Base-by-base conservation (phyloP, 108 stramenopile genomes). In the Nitzschia putrida region DNA sequence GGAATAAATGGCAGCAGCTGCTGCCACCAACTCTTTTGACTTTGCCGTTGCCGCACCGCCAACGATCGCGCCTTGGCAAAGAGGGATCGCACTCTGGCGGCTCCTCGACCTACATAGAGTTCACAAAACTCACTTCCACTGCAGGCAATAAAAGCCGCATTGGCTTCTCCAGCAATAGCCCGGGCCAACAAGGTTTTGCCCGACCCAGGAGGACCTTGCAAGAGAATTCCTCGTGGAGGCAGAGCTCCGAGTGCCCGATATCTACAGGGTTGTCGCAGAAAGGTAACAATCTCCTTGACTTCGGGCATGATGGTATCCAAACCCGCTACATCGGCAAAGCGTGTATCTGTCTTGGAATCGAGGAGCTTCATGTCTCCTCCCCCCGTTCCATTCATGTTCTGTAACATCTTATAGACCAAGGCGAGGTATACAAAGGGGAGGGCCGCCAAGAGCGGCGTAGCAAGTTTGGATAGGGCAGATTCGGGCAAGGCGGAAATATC, bases 241-340 rank as follows among this genome's bases (percentile, higher is more conserved):
- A 60, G 63, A 0, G 88, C 88, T 0, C 93, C 93, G 14, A 89
- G 42, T 3, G 55, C 49, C 21, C 73, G 64, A 68, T 80, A 94
- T 13, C 44, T 45, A n/a, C 69, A 26, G 7, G 97, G 87, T 68
- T 84, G 29, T 49, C 66, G 56, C 16, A 91, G 57, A 69, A 78
- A 92, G 7, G 75, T 68, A 9, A 96, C 93, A n/a, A 99, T 78
- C 64, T 97, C 93, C 25, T 71, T 53, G n/a, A 98, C 76, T 72
- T 97, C 97, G 34, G 53, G 72, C 50, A 94, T 63, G 20, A 94
- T 81, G 44, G 57, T 42, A 50, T 96, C 95, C 21, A 96, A 79
- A 20, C 97, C 97, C 22, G 96, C 97, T n/a, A 98, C 94, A 70
- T 97, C 94, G 1, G 76, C 74, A 73, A 98, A 97, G 0, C 92